A percentile compares a stretch with the other conserved stretches of the same genome.
Conservation (phyloP, 1,284 basidiomycete species). For the Cutaneotrichosporon spelunceum region DNA sequence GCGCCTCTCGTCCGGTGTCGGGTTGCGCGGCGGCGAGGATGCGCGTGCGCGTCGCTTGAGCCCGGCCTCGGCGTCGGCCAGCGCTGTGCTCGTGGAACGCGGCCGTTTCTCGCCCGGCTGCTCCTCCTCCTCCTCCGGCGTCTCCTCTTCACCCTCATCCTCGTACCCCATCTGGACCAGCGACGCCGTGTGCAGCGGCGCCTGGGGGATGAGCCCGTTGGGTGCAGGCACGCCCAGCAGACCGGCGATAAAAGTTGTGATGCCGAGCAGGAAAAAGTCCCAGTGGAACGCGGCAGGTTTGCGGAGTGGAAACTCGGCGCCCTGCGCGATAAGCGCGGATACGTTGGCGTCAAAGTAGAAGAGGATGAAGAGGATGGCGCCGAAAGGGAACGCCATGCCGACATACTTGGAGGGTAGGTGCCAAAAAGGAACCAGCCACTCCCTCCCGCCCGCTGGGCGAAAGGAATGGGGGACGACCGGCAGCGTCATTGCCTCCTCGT, state of each 20-base stretch:
- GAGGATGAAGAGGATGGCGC: conserved; percentile 54
- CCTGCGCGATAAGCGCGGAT: conserved; percentile 82
- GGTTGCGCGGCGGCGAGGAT: not conserved
- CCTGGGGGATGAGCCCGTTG: conserved; percentile 90
- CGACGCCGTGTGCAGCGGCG: conserved; percentile 87
- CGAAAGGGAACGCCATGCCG: conserved; percentile 62
- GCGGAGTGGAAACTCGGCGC: conserved; percentile 79
- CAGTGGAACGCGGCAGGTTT: conserved; percentile 93
- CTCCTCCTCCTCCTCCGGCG: not conserved
- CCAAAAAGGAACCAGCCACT: conserved; percentile 91
- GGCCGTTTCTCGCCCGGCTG: not conserved
- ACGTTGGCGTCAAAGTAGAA: conserved; percentile 55
- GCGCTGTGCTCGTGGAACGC: not conserved
- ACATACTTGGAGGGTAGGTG: conserved; percentile 84
- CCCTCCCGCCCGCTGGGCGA: conserved; percentile 66
- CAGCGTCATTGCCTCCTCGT: conserved; percentile 63
- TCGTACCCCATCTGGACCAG: conserved; percentile 69
- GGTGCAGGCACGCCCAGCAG: conserved; percentile 88
- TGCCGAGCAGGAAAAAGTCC: conserved; percentile 74
- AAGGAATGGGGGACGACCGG: conserved; percentile 66
- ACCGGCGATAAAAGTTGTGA: conserved; percentile 88
- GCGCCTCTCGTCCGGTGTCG: too few relatives aligned
- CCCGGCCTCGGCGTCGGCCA: conserved; percentile 7
- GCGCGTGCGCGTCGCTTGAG: not conserved
- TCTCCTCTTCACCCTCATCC: conserved; percentile 43